These are phyloP conservation scores for Ajuga chamaepitys DNA, from an alignment of 257 asterid species.

Conservation along the genomic window DNA sequence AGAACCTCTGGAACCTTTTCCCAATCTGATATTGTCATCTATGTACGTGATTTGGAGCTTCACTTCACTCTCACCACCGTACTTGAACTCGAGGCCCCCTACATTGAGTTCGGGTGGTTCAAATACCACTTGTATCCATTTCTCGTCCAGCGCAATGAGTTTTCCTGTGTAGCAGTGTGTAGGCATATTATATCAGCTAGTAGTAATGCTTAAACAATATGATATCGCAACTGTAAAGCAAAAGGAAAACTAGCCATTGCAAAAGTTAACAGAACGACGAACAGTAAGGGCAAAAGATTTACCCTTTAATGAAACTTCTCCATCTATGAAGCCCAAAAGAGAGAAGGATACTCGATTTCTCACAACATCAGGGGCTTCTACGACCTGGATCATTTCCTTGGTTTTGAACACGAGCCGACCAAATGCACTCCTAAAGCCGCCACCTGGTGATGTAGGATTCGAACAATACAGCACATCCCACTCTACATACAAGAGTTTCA, in stretches of 20 bases:
- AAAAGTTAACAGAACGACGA: too few species aligned
- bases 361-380: conserved; percentile 77
- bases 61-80: conserved; percentile 91
- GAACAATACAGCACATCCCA: conserved; percentile 92
- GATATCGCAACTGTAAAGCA: too few species aligned
- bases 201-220: not conserved
- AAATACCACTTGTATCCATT: conserved; percentile 83
- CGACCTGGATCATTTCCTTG: conserved; percentile 79
- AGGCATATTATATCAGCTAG: not conserved
- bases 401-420: conserved; percentile 79
- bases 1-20: conserved; percentile 91
- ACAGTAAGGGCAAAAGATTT: not conserved
- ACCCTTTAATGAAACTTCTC: conserved; percentile 85
- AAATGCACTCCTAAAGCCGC: conserved; percentile 70
- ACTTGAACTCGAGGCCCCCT: conserved; percentile 55
- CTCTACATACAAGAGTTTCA: conserved; percentile 33
- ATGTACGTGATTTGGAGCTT: conserved; percentile 79
- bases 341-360: conserved; percentile 63
- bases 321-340: conserved; percentile 65
- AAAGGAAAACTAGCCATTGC: too few species aligned
- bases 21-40: conserved; percentile 74
- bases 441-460: conserved; percentile 90
- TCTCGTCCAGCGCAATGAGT: conserved; percentile 61
- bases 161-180: conserved; percentile 41
- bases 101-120: conserved; percentile 74